Percentiles rank a stretch among this genome's conserved stretches.
These are phyloP conservation scores for Nelumbo lutea DNA, from an alignment of 164 flowering plant genomes.

Conservation along the genomic window DNA sequence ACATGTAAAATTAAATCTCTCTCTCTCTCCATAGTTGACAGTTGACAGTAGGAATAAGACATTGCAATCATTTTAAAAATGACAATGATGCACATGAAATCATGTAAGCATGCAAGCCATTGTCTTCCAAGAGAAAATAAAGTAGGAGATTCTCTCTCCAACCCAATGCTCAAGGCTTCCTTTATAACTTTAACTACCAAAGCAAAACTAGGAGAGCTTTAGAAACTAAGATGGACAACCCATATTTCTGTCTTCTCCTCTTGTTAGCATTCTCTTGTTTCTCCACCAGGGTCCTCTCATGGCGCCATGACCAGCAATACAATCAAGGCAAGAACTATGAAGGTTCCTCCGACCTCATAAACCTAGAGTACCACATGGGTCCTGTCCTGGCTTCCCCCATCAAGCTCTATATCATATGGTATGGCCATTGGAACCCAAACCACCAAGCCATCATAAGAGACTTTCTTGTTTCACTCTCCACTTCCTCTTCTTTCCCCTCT, in stretches of 20 bases:
- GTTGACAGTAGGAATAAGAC: neutral
- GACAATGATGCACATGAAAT: slow-evolving; percentile 18
- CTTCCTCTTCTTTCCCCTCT: slow-evolving; percentile 36
- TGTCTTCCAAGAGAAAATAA: slow-evolving; percentile 14
- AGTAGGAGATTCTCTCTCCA: slow-evolving; percentile 7
- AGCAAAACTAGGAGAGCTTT: neutral
- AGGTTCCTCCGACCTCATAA: slow-evolving; percentile 54
- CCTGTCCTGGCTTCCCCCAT: slow-evolving; percentile 55
- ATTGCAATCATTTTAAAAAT: slow-evolving; percentile 13
- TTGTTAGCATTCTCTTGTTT: slow-evolving; percentile 17
- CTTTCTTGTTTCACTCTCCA: slow-evolving; percentile 54
- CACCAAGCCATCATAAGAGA: slow-evolving; percentile 53
- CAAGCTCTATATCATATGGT: slow-evolving; percentile 62
- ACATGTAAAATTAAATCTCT: neutral
- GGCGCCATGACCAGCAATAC: slow-evolving; percentile 19
- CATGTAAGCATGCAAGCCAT: slow-evolving; percentile 24
- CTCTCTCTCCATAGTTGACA: neutral
- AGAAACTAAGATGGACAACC: slow-evolving; percentile 16
- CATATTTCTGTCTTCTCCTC: slow-evolving; percentile 10
- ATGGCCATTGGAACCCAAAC: slow-evolving; percentile 52
- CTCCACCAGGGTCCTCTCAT: slow-evolving; percentile 21
- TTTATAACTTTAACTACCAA: slow-evolving; percentile 6
- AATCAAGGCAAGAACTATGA: slow-evolving; percentile 39
- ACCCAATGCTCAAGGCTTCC: neutral
- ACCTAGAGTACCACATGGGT: slow-evolving; percentile 77